A percentile compares a stretch with the other conserved stretches of the same genome.
phyloP scores from a whole-genome alignment of 108 stramenopile genomes.

The Cyclotella choctawhatcheeana region DNA sequence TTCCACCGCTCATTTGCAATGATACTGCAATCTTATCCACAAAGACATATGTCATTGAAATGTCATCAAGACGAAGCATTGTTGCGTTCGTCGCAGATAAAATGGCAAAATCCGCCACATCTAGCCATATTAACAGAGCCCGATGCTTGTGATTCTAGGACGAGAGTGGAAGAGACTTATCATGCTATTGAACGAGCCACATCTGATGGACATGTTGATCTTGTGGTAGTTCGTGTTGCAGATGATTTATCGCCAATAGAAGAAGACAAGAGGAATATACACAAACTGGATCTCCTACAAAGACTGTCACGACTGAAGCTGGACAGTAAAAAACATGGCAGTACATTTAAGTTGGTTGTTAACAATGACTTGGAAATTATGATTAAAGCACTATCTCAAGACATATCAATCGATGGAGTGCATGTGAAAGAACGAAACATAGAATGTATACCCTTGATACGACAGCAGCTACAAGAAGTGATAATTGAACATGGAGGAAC shows the following conservation, averaged over 20 bases:
- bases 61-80: no score
- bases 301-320: conserved; percentile 41
- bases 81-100: no score
- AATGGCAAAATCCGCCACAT: conserved; percentile 53
- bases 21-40: no score
- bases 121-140: conserved; percentile 81
- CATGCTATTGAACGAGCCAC: conserved; percentile 57
- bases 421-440: conserved; percentile 81
- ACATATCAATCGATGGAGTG: conserved; percentile 62
- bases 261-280: background rate
- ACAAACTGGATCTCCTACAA: conserved; percentile 42
- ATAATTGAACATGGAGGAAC: background rate
- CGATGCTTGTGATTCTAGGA: conserved; percentile 63
- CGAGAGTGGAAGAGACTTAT: conserved; percentile 55
- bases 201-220: conserved; percentile 37
- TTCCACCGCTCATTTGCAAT: no score
- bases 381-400: conserved; percentile 26
- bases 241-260: background rate
- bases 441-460: conserved; percentile 57
- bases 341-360: conserved; percentile 55
- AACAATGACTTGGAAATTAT: conserved; percentile 67
- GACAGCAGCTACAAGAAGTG: conserved; percentile 35
- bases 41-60: no score
- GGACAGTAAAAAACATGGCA: background rate
- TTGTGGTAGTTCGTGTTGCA: conserved; percentile 64